Base-by-base conservation (phyloP, 1,284 basidiomycete species). In the Trametes sp. region DNA sequence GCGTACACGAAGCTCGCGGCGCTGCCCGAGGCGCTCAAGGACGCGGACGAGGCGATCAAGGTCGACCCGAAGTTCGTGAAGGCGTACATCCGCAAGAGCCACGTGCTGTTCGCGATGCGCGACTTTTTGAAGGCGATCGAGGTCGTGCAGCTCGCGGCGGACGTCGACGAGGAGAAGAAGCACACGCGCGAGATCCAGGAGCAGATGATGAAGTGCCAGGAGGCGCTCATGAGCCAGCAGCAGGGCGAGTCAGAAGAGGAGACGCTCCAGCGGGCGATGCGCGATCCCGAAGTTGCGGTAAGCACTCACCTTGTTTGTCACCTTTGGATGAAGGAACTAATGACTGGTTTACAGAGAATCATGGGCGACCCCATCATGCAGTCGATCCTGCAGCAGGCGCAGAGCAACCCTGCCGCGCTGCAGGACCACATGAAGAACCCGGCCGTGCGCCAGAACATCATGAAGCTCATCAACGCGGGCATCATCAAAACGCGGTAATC, bases 341-440 rank as follows among this genome's bases (percentile, higher is more conserved):
- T 45, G 14, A 57, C 60, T 44, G 58, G 26, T 64, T 54, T 59
- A 8, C 73, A 95, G 90, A 76, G 80, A 62, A 95, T 95, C 72
- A 94, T 95, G 92, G 81, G 78, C 70, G 94, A 95, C 76, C 93
- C 93, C 9, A 81, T 95, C 64, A 96, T 96, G 92, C 93, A 96
- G 79, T 89, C 91, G 71, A 98, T 99, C 70, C 78, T 99, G 70
- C 91, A 96, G 75, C 96, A 99, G 80, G 95, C 96, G 5, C 98
- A 99, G 79, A 76, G 81, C 52, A 90, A 98, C 78, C 97, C 98
- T 2, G 82, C 87, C 33, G 95, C 96, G 19, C 80, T 99, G 64
- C 93, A 95, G 78, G 95, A 98, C 69, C 97, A 99, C 80, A 94
- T 99, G 93, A 95, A 96, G 87, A 98, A 97, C 75, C 93, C 95